These are phyloP conservation scores for Collybiopsis luxurians DNA, from an alignment of 768 basidiomycete genomes.

Conservation along the genomic window DNA sequence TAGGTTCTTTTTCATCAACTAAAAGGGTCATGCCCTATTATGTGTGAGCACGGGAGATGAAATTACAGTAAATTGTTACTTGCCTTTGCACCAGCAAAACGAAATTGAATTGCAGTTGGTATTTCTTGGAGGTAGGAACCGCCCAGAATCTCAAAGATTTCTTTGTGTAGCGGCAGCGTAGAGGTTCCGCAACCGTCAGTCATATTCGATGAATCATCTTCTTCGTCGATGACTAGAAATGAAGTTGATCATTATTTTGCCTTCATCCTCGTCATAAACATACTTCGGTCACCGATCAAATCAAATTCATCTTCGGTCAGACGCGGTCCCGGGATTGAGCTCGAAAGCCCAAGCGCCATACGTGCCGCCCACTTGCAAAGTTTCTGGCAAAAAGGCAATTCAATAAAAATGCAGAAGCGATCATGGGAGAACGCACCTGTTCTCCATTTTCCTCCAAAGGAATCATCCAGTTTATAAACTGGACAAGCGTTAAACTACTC, in stretches of 20 bases:
- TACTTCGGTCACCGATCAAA: slow-evolving; percentile 48
- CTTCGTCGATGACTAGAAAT: slow-evolving; percentile 21
- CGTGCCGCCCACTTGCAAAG: slow-evolving; percentile 68
- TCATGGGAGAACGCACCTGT: slow-evolving; percentile 40
- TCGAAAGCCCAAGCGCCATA: slow-evolving; percentile 60
- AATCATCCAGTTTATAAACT: slow-evolving; percentile 59
- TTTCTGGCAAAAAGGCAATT: slow-evolving; percentile 31
- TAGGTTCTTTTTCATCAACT: slow-evolving; percentile 14
- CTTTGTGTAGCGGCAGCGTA: slow-evolving; percentile 32
- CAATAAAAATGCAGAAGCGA: neutral
- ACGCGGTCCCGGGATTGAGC: slow-evolving; percentile 54
- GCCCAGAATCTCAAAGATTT: slow-evolving; percentile 24
- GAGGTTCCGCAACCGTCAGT: slow-evolving; percentile 55
- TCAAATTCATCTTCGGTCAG: slow-evolving; percentile 35
- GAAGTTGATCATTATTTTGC: neutral
- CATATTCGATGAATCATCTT: slow-evolving; percentile 37
- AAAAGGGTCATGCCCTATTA: slow-evolving; percentile 32
- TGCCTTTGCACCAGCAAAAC: slow-evolving; percentile 48
- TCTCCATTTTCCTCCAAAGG: slow-evolving; percentile 39
- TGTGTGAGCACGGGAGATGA: neutral
- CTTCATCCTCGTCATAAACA: slow-evolving; percentile 13
- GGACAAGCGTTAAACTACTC: slow-evolving; percentile 29
- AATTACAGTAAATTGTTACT: neutral
- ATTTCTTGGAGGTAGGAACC: slow-evolving; percentile 31
- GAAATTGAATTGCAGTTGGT: slow-evolving; percentile 50